Evolutionary conservation across 177 flowering plant genomes (phyloP), one percentile per base, ranked within the genome.

Genomic region (Vitis hybrid): DNA sequence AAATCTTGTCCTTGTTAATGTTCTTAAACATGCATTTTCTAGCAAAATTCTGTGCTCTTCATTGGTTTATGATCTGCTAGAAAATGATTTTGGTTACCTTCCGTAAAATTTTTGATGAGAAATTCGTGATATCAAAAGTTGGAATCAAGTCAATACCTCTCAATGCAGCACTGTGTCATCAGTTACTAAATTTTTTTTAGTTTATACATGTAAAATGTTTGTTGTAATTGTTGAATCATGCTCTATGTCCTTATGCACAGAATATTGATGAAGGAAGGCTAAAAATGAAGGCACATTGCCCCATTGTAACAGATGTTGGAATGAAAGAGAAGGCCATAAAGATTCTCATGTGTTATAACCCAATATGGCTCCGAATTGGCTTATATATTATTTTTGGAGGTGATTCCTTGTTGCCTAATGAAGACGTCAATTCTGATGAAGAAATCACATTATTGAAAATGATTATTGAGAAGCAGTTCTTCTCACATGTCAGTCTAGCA

Each of bases 241-340:
- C 47, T 19, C 65, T 38, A 15, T 53, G 9, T 55, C 70, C 17
- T 59, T 68, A 69, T 56, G 73, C 8, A 11, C 88, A 95, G 99
- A 94, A 77, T 71, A 90, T 94, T 72, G 98, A 96, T 77, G 94
- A 94, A 11, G 97, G 99, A 59, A 88, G 99, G 73, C 70, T 96
- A 63, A 90, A 85, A 75, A 92, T 96, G 97, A 96, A 88, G 81
- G 74, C 87, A 31, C 89, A 91, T 77, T 96, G 99, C 65, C 97
- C 99, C 56, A 75, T 92, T 22, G 91, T 92, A 18, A 90, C 92
- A n/a, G 99, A 96, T 80, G 79, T 94, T 61, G 95, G 97, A 60
- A 81, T 92, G 89, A 94, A 86, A 84, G 89, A 92, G 79, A 92
- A 80, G 73, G 94, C 97, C n/a, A 74, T 77, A 1, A 79, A 60